A percentile compares a stretch with the other conserved stretches of the same genome.
These are phyloP conservation scores for Bretziella fagacearum DNA, from an alignment of 2,329 filamentous ascomycete genomes.

Conservation along the genomic window DNA sequence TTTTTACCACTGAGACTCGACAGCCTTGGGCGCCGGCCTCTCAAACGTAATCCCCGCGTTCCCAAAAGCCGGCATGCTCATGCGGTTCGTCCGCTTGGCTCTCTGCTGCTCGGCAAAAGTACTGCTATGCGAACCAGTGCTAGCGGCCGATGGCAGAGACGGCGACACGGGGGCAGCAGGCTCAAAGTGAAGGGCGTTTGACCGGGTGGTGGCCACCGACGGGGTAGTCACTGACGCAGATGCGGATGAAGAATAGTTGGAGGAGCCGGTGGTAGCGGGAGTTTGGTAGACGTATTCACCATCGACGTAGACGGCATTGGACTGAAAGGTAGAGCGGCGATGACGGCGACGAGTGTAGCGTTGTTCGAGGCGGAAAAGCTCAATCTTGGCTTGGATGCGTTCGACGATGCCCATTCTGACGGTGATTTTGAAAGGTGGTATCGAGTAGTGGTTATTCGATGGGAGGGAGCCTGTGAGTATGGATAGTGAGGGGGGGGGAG, in stretches of 20 bases:
- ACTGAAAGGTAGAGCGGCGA: conserved; percentile 75
- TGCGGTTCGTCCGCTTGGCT: conserved; percentile 6
- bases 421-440: conserved; percentile 9
- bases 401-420: conserved; percentile 36
- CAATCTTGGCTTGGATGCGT: conserved; percentile 51
- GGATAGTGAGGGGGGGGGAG: no score
- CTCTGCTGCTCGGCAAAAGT: conserved; percentile 2
- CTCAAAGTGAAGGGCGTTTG: conserved; percentile 9
- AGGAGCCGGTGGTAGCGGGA: conserved; percentile 41
- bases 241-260: conserved; percentile 17
- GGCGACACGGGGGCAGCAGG: conserved; percentile 5
- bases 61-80: conserved; percentile 13
- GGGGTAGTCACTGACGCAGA: neutral
- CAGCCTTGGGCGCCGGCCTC: neutral
- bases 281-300: conserved; percentile 82
- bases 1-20: neutral
- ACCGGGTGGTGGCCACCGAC: neutral
- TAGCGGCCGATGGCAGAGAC: neutral
- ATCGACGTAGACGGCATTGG: conserved; percentile 81
- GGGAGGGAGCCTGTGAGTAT: no score
- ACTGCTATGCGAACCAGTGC: neutral
- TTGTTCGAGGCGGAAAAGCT: conserved; percentile 89
- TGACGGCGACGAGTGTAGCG: conserved; percentile 78
- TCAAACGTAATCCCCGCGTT: conserved; percentile 1
- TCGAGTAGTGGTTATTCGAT: neutral